Percentiles rank a stretch among this genome's conserved stretches.
Evolutionary conservation across 495 filamentous ascomycete species (phyloP).

Genomic region (Entonaema liquescens): DNA sequence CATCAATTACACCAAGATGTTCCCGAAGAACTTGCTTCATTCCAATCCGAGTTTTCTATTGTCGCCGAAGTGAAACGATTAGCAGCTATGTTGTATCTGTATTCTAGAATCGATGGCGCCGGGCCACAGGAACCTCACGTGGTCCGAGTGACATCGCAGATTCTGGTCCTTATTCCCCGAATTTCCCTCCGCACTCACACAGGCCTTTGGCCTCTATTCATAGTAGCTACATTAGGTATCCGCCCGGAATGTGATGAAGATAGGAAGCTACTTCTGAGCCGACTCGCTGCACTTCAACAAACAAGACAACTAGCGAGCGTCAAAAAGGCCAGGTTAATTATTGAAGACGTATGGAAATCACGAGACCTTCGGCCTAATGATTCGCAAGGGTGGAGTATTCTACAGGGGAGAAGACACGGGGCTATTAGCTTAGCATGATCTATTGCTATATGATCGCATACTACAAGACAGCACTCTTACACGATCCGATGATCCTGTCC

Average conservation of each 20-base stretch:
- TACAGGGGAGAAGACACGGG: constrained; percentile 33
- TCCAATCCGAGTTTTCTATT: constrained; percentile 22
- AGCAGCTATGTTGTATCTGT: constrained; percentile 30
- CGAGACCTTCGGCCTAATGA: constrained; percentile 26
- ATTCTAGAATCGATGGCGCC: constrained; percentile 29
- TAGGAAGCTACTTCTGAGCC: constrained; percentile 25
- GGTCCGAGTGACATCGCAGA: constrained; percentile 27
- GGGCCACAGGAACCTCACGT: constrained; percentile 32
- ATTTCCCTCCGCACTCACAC: constrained; percentile 36
- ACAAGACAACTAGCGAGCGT: constrained; percentile 35
- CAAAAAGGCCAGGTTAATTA: constrained; percentile 34
- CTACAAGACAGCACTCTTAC: constrained; percentile 1
- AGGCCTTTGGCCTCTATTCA: constrained; percentile 34
- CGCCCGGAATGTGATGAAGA: constrained; percentile 34
- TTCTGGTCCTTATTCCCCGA: constrained; percentile 22
- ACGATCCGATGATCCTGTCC: not conserved
- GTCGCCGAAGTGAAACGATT: constrained; percentile 36
- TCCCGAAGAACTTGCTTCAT: constrained; percentile 20
- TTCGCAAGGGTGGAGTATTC: constrained; percentile 29
- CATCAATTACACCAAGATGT: constrained; percentile 29
- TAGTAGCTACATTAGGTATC: constrained; percentile 31
- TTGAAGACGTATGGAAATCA: constrained; percentile 37
- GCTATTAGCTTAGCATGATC: constrained; percentile 38
- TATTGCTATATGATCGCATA: not conserved
- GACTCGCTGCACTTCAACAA: constrained; percentile 27